A percentile compares a stretch with the other conserved stretches of the same genome.
Conservation (phyloP, 192 early-diverging fungal species). For the Polychytrium aggregatum region DNA sequence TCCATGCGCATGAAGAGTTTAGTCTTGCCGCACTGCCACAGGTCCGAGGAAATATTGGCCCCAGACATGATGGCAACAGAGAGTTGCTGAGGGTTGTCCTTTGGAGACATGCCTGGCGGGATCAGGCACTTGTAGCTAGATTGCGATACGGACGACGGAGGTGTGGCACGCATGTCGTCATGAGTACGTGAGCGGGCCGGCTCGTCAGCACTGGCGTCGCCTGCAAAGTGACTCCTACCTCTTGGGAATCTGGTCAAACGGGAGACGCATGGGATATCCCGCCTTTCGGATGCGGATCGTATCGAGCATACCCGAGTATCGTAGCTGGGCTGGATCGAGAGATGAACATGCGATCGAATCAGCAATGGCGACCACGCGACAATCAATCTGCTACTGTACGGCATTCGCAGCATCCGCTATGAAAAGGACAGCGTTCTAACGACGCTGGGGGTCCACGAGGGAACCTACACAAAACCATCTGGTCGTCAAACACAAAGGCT, state of each 20-base stretch:
- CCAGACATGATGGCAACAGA: slow-evolving; percentile 12
- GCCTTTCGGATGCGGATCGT: slow-evolving; percentile 48
- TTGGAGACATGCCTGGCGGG: slow-evolving; percentile 7
- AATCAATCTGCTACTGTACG: too few species aligned
- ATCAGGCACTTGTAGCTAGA: slow-evolving; percentile 21
- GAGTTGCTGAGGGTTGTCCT: slow-evolving; percentile 16
- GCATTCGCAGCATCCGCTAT: too few species aligned
- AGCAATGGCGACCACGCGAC: too few species aligned
- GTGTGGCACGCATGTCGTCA: too few species aligned
- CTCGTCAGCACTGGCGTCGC: too few species aligned
- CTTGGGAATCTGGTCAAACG: slow-evolving; percentile 32
- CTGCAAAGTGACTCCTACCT: too few species aligned
- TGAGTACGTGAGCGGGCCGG: too few species aligned
- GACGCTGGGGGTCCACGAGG: too few species aligned
- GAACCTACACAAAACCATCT: slow-evolving; percentile 30
- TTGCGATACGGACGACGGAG: too few species aligned
- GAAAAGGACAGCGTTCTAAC: too few species aligned
- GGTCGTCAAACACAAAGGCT: slow-evolving; percentile 35
- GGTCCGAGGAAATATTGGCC: slow-evolving; percentile 8
- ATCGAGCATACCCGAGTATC: slow-evolving; percentile 48
- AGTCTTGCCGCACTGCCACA: slow-evolving; percentile 38
- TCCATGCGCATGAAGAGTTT: slow-evolving; percentile 37
- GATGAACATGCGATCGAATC: slow-evolving; percentile 2
- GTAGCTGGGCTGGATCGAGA: slow-evolving; percentile 22
- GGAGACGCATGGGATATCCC: slow-evolving; percentile 32